Percentiles rank a stretch among this genome's conserved stretches.
Conservation (phyloP, 1,139 yeast species). For the Debaryomycetaceae sp. region DNA sequence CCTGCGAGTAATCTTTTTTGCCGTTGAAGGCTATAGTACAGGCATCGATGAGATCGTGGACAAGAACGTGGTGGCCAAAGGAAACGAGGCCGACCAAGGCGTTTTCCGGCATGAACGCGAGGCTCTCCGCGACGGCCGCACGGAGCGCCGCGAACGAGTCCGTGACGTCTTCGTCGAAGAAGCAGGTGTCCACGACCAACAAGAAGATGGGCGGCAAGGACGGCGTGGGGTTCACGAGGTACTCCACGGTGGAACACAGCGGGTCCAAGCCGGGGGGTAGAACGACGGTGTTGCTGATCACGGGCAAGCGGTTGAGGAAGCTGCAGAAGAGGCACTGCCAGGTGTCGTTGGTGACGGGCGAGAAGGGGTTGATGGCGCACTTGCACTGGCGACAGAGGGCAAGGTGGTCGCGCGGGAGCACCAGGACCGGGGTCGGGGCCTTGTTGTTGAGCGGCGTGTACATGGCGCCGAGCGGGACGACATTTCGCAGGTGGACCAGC, state of each 20-base stretch:
- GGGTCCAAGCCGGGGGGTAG: constrained; percentile 28
- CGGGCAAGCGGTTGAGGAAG: constrained; percentile 35
- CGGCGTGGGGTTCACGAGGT: constrained; percentile 35
- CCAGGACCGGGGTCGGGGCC: constrained; percentile 21
- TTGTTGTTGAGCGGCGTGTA: constrained; percentile 57
- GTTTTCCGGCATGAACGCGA: constrained; percentile 50
- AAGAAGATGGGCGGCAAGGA: constrained; percentile 43
- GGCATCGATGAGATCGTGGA: constrained; percentile 43
- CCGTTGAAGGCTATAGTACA: constrained; percentile 47
- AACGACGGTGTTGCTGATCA: constrained; percentile 6
- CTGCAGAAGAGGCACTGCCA: constrained; percentile 64
- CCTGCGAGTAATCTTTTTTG: constrained; percentile 38
- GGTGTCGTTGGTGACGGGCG: constrained; percentile 22
- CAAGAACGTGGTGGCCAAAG: constrained; percentile 54
- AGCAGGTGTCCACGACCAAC: constrained; percentile 59
- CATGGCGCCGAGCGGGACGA: constrained; percentile 53
- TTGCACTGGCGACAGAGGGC: constrained; percentile 47
- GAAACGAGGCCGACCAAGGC: constrained; percentile 49
- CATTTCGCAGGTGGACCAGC: constrained; percentile 45
- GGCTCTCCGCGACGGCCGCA: constrained; percentile 41
- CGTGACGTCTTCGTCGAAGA: constrained; percentile 32
- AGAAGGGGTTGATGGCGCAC: constrained; percentile 51
- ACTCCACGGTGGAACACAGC: constrained; percentile 48
- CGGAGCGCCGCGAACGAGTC: constrained; percentile 38
- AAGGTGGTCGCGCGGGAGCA: constrained; percentile 18